Evolutionary conservation across 345 rosid genomes (phyloP).

Genomic region (Carallia pectinifolia): DNA sequence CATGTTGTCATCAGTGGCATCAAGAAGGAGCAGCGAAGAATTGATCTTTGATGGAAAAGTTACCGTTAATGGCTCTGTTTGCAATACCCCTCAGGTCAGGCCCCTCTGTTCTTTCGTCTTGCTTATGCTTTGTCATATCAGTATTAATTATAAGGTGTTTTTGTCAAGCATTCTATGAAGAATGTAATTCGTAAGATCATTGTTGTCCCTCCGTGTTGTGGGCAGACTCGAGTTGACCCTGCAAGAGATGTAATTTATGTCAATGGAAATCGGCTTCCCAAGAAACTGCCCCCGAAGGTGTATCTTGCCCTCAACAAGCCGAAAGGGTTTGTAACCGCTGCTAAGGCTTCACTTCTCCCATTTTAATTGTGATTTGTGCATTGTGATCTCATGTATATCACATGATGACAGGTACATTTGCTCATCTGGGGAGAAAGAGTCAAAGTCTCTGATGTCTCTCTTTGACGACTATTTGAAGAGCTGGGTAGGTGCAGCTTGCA

Average conservation of each 20-base stretch:
- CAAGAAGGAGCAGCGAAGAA: conserved; percentile 83
- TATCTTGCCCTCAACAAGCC: conserved; percentile 95
- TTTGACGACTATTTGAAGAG: conserved; percentile 65
- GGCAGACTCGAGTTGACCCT: conserved; percentile 90
- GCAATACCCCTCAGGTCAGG: conserved; percentile 79
- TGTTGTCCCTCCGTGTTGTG: conserved; percentile 11
- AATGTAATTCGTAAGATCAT: background rate
- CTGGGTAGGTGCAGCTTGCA: conserved; percentile 53
- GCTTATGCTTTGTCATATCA: background rate
- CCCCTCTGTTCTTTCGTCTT: background rate
- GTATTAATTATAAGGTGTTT: background rate
- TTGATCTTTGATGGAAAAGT: conserved; percentile 83
- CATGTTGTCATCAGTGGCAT: conserved; percentile 57
- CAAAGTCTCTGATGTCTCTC: conserved; percentile 58
- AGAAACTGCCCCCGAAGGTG: conserved; percentile 83
- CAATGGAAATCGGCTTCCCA: conserved; percentile 84
- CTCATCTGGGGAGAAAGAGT: conserved; percentile 84
- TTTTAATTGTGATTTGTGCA: background rate
- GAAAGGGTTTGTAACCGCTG: conserved; percentile 63
- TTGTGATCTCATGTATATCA: conserved; percentile 8
- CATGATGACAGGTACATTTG: conserved; percentile 73
- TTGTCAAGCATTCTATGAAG: too few species aligned
- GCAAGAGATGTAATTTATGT: conserved; percentile 74
- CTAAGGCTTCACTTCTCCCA: background rate
- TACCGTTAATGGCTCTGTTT: conserved; percentile 79